phyloP scores from a whole-genome alignment of 2,329 filamentous ascomycete species.

The Neurospora sp. region DNA sequence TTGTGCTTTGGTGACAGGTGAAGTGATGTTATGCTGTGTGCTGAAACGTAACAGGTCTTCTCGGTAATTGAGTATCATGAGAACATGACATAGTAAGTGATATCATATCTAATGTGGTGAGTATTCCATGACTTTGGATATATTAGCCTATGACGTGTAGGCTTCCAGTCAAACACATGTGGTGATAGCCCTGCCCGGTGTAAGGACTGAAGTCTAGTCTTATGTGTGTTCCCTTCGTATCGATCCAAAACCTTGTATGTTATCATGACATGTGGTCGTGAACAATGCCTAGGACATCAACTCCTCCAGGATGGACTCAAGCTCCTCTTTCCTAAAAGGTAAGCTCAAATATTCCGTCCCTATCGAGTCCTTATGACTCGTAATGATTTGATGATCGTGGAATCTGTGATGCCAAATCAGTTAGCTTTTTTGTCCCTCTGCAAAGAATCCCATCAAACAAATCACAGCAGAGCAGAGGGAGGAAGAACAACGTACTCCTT shows the following conservation, averaged over 20 bases:
- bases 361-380: conserved; percentile 72
- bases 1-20: neutral
- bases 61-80: neutral
- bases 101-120: neutral
- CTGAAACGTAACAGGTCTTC: neutral
- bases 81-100: neutral
- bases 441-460: too few relatives aligned
- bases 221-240: neutral
- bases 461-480: too few relatives aligned
- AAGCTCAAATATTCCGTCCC: conserved; percentile 80
- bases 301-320: conserved; percentile 83
- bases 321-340: conserved; percentile 77
- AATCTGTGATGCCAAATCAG: too few relatives aligned
- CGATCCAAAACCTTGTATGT: neutral
- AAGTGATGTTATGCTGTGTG: neutral
- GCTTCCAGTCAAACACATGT: neutral
- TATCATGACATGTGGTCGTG: neutral
- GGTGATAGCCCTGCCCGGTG: neutral
- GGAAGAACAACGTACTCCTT: conserved; percentile 59
- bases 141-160: neutral
- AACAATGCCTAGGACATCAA: conserved; percentile 28
- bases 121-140: neutral
- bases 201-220: neutral
- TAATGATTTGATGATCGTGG: conserved; percentile 96
- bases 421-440: too few relatives aligned